Percentiles rank a stretch among this genome's conserved stretches.
These are phyloP conservation scores for Trametes meyenii DNA, from an alignment of 768 basidiomycete species.

Conservation along the genomic window DNA sequence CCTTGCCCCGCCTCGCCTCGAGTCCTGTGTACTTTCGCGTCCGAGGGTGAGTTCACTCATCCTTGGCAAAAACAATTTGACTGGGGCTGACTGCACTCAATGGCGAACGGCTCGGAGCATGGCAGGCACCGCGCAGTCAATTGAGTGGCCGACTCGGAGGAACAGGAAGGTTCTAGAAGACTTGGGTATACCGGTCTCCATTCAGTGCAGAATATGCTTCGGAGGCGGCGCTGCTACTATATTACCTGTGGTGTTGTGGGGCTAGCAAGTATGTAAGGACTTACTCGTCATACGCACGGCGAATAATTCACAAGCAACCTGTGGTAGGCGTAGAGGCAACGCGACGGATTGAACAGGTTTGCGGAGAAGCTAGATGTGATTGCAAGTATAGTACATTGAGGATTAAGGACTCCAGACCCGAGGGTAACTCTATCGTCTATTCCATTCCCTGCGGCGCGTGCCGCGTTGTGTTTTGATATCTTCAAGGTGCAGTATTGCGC, in stretches of 20 bases:
- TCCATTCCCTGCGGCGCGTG: constrained; percentile 3
- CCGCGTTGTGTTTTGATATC: constrained; percentile 1
- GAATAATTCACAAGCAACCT: no score
- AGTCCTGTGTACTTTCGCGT: neutral
- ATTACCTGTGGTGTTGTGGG: no score
- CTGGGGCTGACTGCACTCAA: neutral
- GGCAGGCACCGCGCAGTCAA: neutral
- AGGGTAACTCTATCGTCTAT: constrained; percentile 14
- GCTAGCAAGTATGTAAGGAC: no score
- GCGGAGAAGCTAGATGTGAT: neutral
- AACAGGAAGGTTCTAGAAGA: constrained; percentile 2
- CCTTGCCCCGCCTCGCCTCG: neutral
- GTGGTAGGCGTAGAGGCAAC: no score
- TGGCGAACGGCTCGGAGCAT: neutral
- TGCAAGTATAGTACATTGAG: constrained; percentile 15
- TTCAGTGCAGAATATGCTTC: no score
- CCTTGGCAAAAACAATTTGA: neutral
- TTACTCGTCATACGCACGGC: no score
- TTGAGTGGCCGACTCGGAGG: neutral
- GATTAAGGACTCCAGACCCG: constrained; percentile 15
- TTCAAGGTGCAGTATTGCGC: neutral
- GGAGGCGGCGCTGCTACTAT: no score
- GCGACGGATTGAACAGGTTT: no score
- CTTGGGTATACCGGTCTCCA: no score
- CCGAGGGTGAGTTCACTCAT: neutral